phyloP scores from a whole-genome alignment of 2,329 filamentous ascomycete genomes.

The Geosmithia putterillii region DNA sequence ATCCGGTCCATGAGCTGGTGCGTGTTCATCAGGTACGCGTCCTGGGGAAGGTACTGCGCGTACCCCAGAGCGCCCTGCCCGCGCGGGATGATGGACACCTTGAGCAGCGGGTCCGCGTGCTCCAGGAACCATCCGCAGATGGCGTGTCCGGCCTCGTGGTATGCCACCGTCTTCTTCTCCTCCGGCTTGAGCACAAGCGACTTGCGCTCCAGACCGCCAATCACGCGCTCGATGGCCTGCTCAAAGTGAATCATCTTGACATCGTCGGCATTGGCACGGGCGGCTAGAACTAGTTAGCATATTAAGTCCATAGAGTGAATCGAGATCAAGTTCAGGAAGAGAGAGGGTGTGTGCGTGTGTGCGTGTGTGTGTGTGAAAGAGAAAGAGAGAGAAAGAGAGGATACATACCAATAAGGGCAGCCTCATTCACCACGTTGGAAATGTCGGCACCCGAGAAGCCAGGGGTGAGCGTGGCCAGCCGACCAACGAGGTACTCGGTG shows the following conservation, averaged over 20 bases:
- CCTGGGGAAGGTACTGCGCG: constrained; percentile 89
- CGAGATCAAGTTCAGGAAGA: constrained; percentile 1
- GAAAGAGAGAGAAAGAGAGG: not conserved
- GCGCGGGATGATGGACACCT: constrained; percentile 96
- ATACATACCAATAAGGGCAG: constrained; percentile 77
- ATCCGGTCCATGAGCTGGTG: constrained; percentile 98
- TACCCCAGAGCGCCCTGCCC: constrained; percentile 90
- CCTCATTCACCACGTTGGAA: constrained; percentile 96
- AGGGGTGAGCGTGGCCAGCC: constrained; percentile 83
- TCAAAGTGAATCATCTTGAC: constrained; percentile 91
- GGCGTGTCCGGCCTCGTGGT: constrained; percentile 95
- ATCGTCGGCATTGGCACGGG: constrained; percentile 65
- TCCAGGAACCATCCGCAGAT: constrained; percentile 98
- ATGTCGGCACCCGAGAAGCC: constrained; percentile 98
- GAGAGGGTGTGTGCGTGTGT: not conserved
- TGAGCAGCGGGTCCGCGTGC: constrained; percentile 91
- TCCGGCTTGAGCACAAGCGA: constrained; percentile 84
- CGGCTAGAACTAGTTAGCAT: constrained; percentile 42
- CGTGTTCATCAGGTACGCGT: constrained; percentile 91
- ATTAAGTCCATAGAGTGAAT: too few species aligned
- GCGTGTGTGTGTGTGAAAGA: not conserved
- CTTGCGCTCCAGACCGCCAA: constrained; percentile 95
- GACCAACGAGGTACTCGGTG: constrained; percentile 73
- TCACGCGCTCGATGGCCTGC: constrained; percentile 91
- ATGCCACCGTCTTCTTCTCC: constrained; percentile 93